Conservation (phyloP, 495 filamentous ascomycete genomes). For the Penicillium subrubescens region DNA sequence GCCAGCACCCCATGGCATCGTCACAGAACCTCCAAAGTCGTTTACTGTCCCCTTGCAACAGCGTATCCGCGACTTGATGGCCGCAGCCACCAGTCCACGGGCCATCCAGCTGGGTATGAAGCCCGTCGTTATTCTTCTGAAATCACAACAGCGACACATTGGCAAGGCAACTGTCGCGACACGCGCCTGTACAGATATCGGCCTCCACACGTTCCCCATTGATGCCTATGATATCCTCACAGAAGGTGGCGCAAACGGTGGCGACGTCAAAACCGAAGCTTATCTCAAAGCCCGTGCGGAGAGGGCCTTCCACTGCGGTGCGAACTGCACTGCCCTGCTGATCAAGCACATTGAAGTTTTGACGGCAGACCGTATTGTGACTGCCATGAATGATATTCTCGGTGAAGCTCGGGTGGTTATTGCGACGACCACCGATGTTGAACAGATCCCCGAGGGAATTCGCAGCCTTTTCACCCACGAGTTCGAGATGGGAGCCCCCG, state of each 20-base stretch:
- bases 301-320: conserved; percentile 82
- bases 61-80: conserved; percentile 79
- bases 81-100: conserved; percentile 83
- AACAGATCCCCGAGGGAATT: conserved; percentile 87
- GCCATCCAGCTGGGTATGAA: conserved; percentile 85
- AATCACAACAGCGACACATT: conserved; percentile 87
- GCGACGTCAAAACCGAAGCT: conserved; percentile 90
- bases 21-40: conserved; percentile 47
- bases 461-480: conserved; percentile 93
- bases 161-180: conserved; percentile 79
- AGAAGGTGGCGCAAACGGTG: conserved; percentile 80
- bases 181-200: conserved; percentile 82
- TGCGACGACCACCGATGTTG: conserved; percentile 92
- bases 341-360: conserved; percentile 88
- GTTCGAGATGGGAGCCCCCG: conserved; percentile 88
- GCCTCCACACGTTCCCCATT: conserved; percentile 84
- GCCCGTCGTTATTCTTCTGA: conserved; percentile 82
- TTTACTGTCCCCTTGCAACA: conserved; percentile 70
- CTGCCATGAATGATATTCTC: conserved; percentile 78
- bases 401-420: conserved; percentile 75
- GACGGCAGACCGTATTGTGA: conserved; percentile 84
- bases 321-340: conserved; percentile 78
- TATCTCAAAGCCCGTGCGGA: conserved; percentile 86
- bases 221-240: conserved; percentile 93
- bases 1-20: conserved; percentile 44